phyloP scores from a whole-genome alignment of 2,329 filamentous ascomycete genomes.

The Colletotrichum eremochloae region DNA sequence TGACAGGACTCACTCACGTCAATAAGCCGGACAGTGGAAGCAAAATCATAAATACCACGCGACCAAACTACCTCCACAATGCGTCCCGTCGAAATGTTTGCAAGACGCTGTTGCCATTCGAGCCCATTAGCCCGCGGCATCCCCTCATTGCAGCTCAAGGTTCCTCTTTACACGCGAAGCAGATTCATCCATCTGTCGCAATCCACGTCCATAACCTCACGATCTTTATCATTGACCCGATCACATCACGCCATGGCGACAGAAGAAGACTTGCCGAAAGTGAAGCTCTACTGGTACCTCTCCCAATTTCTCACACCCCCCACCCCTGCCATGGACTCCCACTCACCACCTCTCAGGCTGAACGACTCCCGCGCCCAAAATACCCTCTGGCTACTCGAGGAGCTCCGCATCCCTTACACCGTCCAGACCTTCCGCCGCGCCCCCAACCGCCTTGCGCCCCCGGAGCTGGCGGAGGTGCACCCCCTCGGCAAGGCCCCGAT shows the following conservation, averaged over 20 bases:
- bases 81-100: neutral
- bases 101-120: neutral
- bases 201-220: neutral
- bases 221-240: neutral
- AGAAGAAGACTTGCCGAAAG: slow-evolving; percentile 60
- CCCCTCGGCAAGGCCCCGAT: slow-evolving; percentile 90
- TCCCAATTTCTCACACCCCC: neutral
- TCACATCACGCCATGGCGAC: slow-evolving; percentile 20
- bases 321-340: neutral
- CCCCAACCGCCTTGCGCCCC: slow-evolving; percentile 71
- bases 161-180: neutral
- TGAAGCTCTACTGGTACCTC: slow-evolving; percentile 73
- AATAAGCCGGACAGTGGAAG: neutral
- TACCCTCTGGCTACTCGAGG: slow-evolving; percentile 88
- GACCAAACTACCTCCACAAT: neutral
- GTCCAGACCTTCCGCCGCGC: slow-evolving; percentile 82
- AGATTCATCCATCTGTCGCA: neutral
- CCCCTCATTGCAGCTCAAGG: neutral
- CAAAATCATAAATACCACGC: neutral
- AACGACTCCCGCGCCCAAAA: slow-evolving; percentile 85
- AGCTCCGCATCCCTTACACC: slow-evolving; percentile 83
- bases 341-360: slow-evolving; percentile 69
- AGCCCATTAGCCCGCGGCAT: neutral
- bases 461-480: slow-evolving; percentile 82
- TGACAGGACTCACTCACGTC: neutral